These are phyloP conservation scores for Backusella parvicylindrica DNA, from an alignment of 192 early-diverging fungal genomes.

Conservation along the genomic window DNA sequence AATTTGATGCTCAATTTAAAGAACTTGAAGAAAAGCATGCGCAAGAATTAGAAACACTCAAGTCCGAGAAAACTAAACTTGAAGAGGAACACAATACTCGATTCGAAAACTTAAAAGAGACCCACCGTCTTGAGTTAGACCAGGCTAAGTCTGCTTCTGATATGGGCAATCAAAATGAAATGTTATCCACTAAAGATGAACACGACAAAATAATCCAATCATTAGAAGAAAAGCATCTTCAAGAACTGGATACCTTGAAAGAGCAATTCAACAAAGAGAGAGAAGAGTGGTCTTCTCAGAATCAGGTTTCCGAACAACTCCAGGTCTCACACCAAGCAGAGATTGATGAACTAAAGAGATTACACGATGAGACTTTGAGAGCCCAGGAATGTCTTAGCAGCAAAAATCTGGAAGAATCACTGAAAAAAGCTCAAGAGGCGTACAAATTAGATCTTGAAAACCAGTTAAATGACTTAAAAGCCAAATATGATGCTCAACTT, in stretches of 20 bases:
- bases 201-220: neutral
- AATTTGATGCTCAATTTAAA: neutral
- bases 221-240: neutral
- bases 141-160: neutral
- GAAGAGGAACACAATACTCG: neutral
- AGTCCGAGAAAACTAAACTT: neutral
- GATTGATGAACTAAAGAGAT: neutral
- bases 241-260: neutral
- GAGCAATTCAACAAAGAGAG: neutral
- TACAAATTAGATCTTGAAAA: neutral
- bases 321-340: neutral
- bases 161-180: neutral
- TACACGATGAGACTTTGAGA: neutral
- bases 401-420: neutral
- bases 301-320: neutral
- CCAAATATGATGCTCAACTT: neutral
- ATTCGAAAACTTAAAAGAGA: neutral
- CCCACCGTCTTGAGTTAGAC: neutral
- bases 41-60: neutral
- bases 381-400: neutral
- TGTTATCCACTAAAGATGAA: neutral
- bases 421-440: neutral
- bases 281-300: neutral
- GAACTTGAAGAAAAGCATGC: neutral
- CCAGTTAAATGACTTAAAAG: neutral